These are phyloP conservation scores for Rhizopus microsporus DNA, from an alignment of 371 early-diverging fungal species.

Conservation along the genomic window DNA sequence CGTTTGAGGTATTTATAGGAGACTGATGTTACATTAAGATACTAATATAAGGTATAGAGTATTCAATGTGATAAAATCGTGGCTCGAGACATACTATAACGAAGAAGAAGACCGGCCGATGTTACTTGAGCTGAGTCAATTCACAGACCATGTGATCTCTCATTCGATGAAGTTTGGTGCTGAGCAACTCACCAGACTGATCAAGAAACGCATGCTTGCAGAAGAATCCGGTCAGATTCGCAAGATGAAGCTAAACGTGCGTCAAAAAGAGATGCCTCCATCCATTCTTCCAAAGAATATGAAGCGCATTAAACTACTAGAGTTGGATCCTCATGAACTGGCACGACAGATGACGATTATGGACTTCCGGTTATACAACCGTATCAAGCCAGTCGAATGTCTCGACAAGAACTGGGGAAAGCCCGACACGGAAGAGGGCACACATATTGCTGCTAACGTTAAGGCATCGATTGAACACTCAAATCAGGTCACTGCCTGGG, in stretches of 20 bases:
- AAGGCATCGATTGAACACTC: constrained; percentile 68
- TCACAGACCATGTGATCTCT: constrained; percentile 76
- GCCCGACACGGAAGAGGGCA: constrained; percentile 41
- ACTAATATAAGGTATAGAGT: constrained; percentile 48
- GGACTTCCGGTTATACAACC: constrained; percentile 67
- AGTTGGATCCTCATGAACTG: constrained; percentile 82
- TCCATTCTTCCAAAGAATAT: constrained; percentile 75
- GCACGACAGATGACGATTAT: constrained; percentile 87
- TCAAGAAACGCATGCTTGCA: constrained; percentile 69
- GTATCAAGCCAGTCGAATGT: constrained; percentile 76
- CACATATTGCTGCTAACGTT: constrained; percentile 61
- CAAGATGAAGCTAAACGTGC: constrained; percentile 71
- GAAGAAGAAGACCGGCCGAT: constrained; percentile 72
- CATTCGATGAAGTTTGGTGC: constrained; percentile 74
- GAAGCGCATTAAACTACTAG: constrained; percentile 61
- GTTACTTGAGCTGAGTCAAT: constrained; percentile 71
- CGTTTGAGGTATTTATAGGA: constrained; percentile 60
- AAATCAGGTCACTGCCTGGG: constrained; percentile 85
- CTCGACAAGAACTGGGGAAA: constrained; percentile 81
- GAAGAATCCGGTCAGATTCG: constrained; percentile 64
- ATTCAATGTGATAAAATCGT: constrained; percentile 87
- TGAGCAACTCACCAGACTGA: constrained; percentile 72
- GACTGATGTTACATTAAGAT: neutral
- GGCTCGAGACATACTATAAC: constrained; percentile 87
- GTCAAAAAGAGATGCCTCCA: constrained; percentile 64